Percentiles rank a stretch among this genome's conserved stretches.
phyloP scores from a whole-genome alignment of 768 basidiomycete genomes.

The Hortiboletus flavorubellus region DNA sequence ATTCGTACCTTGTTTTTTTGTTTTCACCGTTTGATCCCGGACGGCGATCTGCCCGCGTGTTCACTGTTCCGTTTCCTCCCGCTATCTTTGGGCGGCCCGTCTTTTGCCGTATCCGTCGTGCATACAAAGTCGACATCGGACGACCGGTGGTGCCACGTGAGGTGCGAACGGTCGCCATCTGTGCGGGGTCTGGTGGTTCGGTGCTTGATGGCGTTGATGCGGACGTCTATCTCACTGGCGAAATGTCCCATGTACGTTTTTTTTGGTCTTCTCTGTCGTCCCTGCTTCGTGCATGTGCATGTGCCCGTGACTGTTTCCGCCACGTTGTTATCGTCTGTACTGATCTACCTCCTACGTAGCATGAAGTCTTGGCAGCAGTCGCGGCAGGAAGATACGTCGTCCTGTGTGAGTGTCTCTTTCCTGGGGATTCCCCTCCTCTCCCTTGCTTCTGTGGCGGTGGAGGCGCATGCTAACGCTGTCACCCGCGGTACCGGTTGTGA shows the following conservation, averaged over 20 bases:
- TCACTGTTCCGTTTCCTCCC: constrained; percentile 20
- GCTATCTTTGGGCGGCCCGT: constrained; percentile 1
- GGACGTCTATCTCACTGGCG: constrained; percentile 90
- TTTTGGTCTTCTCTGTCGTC: constrained; percentile 9
- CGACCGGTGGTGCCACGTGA: constrained; percentile 36
- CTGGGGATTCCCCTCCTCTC: neutral
- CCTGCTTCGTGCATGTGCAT: constrained; percentile 3
- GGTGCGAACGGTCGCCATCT: constrained; percentile 73
- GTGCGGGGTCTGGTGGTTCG: constrained; percentile 86
- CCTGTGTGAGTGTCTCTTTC: constrained; percentile 56
- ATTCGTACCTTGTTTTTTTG: neutral
- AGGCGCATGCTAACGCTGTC: constrained; percentile 5
- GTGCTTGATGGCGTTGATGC: constrained; percentile 69
- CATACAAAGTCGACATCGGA: constrained; percentile 61
- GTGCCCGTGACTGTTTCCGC: neutral
- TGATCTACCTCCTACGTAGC: constrained; percentile 44
- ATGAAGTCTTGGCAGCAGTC: constrained; percentile 81
- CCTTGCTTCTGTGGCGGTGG: constrained; percentile 13
- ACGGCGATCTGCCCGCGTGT: constrained; percentile 14
- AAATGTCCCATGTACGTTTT: constrained; percentile 78
- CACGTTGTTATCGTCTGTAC: constrained; percentile 8
- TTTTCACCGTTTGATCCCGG: constrained; percentile 9
- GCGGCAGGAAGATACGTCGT: constrained; percentile 77
- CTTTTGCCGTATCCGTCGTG: constrained; percentile 6
- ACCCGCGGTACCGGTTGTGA: constrained; percentile 16